phyloP scores from a whole-genome alignment of 176 grass and related monocot species.

The Microstegium vimineum region DNA sequence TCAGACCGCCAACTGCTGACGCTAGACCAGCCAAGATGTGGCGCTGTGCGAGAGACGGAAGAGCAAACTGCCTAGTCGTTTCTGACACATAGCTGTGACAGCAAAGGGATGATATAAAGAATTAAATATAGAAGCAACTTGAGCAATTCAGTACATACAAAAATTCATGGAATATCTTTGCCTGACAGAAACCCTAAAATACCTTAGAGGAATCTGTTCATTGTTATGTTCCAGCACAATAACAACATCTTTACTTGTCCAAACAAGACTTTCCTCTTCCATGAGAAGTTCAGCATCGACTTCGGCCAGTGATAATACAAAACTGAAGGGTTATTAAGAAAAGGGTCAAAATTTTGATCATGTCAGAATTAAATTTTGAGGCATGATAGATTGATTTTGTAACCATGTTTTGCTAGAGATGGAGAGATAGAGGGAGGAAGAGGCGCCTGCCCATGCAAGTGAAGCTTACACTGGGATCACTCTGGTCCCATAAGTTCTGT shows the following conservation, averaged over 20 bases:
- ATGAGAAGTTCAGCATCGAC: slow-evolving; percentile 92
- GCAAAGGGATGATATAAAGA: slow-evolving; percentile 6
- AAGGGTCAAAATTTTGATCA: neutral
- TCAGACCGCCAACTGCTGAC: slow-evolving; percentile 76
- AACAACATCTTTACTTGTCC: slow-evolving; percentile 97
- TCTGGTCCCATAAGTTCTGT: slow-evolving; percentile 88
- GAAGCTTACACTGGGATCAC: slow-evolving; percentile 88
- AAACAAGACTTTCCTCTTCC: slow-evolving; percentile 99
- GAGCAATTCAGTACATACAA: neutral
- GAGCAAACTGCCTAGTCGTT: slow-evolving; percentile 66
- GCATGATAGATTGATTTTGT: slow-evolving; percentile 3
- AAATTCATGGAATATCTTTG: slow-evolving; percentile 2
- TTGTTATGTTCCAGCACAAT: slow-evolving; percentile 94
- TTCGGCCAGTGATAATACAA: slow-evolving; percentile 87
- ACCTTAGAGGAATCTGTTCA: slow-evolving; percentile 91
- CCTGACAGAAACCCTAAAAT: slow-evolving; percentile 20
- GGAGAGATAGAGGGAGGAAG: neutral
- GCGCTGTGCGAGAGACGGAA: slow-evolving; percentile 73
- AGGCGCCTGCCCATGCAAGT: neutral
- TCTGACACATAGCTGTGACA: slow-evolving; percentile 83
- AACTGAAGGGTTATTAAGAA: slow-evolving; percentile 50
- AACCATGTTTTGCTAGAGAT: neutral
- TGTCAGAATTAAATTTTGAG: neutral
- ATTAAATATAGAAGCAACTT: slow-evolving; percentile 4
- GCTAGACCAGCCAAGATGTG: slow-evolving; percentile 94